phyloP scores from a whole-genome alignment of 2,329 filamentous ascomycete species.

The Acephala macrosclerotiorum region DNA sequence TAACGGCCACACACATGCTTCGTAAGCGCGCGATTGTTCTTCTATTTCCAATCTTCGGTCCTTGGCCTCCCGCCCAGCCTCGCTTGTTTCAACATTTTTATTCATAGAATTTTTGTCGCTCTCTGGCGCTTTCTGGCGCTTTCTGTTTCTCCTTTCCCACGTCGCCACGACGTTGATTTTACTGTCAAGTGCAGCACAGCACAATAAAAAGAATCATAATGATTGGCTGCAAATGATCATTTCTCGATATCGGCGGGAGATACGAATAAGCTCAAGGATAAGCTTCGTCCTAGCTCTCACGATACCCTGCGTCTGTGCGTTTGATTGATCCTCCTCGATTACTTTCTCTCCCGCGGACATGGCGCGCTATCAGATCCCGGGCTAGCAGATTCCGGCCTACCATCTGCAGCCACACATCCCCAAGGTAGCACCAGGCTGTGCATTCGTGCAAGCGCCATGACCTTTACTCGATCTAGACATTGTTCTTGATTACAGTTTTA shows the following conservation, averaged over 20 bases:
- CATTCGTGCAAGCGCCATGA: constrained; percentile 19
- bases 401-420: constrained; percentile 15
- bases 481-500: constrained; percentile 3
- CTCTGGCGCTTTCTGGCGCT: not conserved
- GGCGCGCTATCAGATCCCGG: constrained; percentile 8
- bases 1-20: not conserved
- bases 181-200: not conserved
- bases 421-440: constrained; percentile 16
- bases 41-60: constrained; percentile 16
- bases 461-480: constrained; percentile 9
- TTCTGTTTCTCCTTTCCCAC: constrained; percentile 7
- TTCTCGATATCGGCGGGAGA: not conserved
- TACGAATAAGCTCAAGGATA: constrained; percentile 4
- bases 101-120: constrained; percentile 17
- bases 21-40: constrained; percentile 27
- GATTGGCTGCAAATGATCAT: not conserved
- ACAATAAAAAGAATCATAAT: not conserved
- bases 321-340: constrained; percentile 1
- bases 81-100: constrained; percentile 27
- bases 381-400: constrained; percentile 13
- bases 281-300: constrained; percentile 3
- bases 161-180: constrained; percentile 12
- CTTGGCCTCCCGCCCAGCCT: constrained; percentile 7
- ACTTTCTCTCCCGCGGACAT: constrained; percentile 1
- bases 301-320: constrained; percentile 4